Conservation (phyloP, 208 protist genomes). For the Crithidia thermophila region DNA sequence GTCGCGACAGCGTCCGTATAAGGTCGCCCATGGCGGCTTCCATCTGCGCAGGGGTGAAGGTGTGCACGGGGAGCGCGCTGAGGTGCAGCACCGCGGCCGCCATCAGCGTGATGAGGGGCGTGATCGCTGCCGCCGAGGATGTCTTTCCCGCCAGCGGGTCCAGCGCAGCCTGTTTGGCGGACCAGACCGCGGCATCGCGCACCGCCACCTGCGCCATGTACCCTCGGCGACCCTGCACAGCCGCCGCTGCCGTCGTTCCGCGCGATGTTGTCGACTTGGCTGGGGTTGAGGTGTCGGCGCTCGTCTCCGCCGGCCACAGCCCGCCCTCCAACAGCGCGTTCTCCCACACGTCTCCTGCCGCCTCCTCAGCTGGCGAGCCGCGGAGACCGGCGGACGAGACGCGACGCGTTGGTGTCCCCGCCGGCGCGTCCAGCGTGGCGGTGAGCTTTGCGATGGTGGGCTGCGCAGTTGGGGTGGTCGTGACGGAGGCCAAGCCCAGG, state of each 20-base stretch:
- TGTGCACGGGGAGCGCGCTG: slow-evolving; percentile 23
- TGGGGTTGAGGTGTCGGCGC: background rate
- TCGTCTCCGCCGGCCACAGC: background rate
- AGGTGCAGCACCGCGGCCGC: slow-evolving; percentile 37
- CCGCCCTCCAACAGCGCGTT: slow-evolving; percentile 32
- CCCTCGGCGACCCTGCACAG: background rate
- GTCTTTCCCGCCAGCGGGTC: slow-evolving; percentile 30
- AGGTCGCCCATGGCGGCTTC: slow-evolving; percentile 19
- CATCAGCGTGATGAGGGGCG: slow-evolving; percentile 28
- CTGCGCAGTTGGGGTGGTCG: slow-evolving; percentile 27
- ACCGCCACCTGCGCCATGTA: slow-evolving; percentile 16
- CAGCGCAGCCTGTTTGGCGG: slow-evolving; percentile 22
- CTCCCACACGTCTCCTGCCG: slow-evolving; percentile 17
- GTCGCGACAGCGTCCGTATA: slow-evolving; percentile 25
- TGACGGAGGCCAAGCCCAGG: slow-evolving; percentile 28
- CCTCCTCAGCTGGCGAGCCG: background rate
- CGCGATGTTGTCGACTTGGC: background rate
- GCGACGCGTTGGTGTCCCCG: background rate
- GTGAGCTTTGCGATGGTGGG: slow-evolving; percentile 18
- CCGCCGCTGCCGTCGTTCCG: background rate
- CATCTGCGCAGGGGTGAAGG: slow-evolving; percentile 10
- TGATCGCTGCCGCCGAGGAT: slow-evolving; percentile 16
- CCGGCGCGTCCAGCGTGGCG: slow-evolving; percentile 7
- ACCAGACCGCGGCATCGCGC: slow-evolving; percentile 31
- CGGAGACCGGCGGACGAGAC: background rate